These are phyloP conservation scores for Arthrocladium fulminans DNA, from an alignment of 2,329 filamentous ascomycete genomes.

Conservation along the genomic window DNA sequence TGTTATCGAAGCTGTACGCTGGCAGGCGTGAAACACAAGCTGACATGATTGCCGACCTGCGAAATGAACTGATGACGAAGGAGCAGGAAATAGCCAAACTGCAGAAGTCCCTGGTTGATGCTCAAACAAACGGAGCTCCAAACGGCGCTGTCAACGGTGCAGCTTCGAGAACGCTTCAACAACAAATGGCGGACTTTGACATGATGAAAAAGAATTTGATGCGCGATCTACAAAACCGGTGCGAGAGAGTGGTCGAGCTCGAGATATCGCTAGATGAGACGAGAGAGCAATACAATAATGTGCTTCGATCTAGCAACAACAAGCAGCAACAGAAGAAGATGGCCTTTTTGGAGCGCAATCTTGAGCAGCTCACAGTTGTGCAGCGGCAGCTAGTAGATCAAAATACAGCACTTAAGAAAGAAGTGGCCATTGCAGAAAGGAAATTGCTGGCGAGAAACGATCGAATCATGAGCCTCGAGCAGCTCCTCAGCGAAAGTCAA, in stretches of 20 bases:
- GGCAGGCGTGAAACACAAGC: constrained; percentile 65
- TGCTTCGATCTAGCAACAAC: constrained; percentile 92
- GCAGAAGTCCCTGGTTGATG: constrained; percentile 69
- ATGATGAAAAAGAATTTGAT: constrained; percentile 99
- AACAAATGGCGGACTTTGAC: constrained; percentile 97
- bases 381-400: constrained; percentile 97
- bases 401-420: constrained; percentile 95
- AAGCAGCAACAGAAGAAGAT: constrained; percentile 99
- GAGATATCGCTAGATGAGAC: constrained; percentile 97
- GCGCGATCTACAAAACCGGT: constrained; percentile 96
- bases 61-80: constrained; percentile 65
- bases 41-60: constrained; percentile 67
- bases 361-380: constrained; percentile 94
- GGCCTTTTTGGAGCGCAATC: constrained; percentile 95
- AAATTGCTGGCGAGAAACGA: constrained; percentile 96
- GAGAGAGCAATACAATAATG: constrained; percentile 97
- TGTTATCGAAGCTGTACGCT: constrained; percentile 66
- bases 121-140: constrained; percentile 45
- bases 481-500: constrained; percentile 87
- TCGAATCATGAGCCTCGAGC: constrained; percentile 88
- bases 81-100: constrained; percentile 74
- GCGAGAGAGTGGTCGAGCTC: constrained; percentile 93
- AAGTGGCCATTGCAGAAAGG: constrained; percentile 94
- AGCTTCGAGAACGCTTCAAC: constrained; percentile 85
- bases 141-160: constrained; percentile 52